Base-by-base conservation (phyloP, 805 yeast genomes). In the Nakazawaea wyomingensis region DNA sequence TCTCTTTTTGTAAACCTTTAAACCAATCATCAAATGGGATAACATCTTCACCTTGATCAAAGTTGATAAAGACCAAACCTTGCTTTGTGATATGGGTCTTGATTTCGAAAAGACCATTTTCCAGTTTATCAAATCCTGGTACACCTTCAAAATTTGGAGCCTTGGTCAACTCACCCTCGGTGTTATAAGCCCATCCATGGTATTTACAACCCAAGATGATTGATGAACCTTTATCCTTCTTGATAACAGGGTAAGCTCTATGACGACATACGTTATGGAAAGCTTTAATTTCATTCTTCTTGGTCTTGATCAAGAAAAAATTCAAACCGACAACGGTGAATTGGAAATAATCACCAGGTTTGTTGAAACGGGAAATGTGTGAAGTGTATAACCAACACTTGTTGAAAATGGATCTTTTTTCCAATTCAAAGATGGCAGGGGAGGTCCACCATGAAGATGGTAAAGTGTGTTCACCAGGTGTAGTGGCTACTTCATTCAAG, bases 361-460 rank as follows among this genome's bases (percentile, higher is more conserved):
- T 77, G 48, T 56, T 60, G 57, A 78, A 77, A 39, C 81, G 66
- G n/a, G 71, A 65, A 8, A 66, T 47, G 49, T 78, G 84, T 6
- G 69, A 68, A 43, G 75, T 69, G 57, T 60, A 77, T 39, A 78
- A 54, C 84, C 84, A 78, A 21, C 78, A 62, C 54, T 74, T 70
- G 53, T 71, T 66, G 58, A 78, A 78, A 47, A 78, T 66, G 13
- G 82, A 70, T 52, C 80, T 65, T 51, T 74, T 78, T 54, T 78
- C 84, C 44, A 76, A 62, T 34, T 78, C 82, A 52, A 72, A 73
- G 37, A 78, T 72, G 47, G 73, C 73, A 43, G 73, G 76, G 9
- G 80, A 74, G 16, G 75, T 73, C 82, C 82, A 78, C 83, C 83
- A 78, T 16, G 80, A 73, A 9, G 83, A 79, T 22, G 84, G 84